Evolutionary conservation across 352 stramenopile genomes (phyloP).

Genomic region (Pythium vanterpoolii): DNA sequence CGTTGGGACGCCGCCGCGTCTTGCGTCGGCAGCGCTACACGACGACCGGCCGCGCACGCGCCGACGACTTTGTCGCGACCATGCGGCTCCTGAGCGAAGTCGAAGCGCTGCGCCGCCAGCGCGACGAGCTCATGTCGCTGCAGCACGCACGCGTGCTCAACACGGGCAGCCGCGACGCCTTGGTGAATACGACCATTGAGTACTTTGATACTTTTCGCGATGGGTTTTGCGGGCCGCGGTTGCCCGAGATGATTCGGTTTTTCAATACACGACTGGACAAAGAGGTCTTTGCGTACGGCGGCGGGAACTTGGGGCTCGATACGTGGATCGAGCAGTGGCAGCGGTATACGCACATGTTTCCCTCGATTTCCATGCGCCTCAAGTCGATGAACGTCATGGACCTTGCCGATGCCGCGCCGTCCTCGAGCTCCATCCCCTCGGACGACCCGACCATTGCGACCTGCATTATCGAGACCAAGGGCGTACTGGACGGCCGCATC

Average conservation of each 20-base stretch:
- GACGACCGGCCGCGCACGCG: neutral
- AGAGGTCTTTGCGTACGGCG: constrained; percentile 10
- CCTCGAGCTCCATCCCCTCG: neutral
- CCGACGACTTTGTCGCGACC: constrained; percentile 1
- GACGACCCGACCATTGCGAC: constrained; percentile 3
- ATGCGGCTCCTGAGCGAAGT: constrained; percentile 11
- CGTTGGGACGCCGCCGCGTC: too few relatives aligned
- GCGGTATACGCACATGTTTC: constrained; percentile 13
- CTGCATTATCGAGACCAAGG: constrained; percentile 6
- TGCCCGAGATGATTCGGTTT: constrained; percentile 10
- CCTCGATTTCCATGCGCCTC: constrained; percentile 2
- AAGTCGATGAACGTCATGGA: neutral
- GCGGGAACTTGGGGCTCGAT: neutral
- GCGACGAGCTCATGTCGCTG: constrained; percentile 18
- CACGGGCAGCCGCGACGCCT: neutral
- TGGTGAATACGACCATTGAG: constrained; percentile 10
- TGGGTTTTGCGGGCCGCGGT: neutral
- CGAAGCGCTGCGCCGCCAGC: constrained; percentile 8
- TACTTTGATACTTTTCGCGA: constrained; percentile 14
- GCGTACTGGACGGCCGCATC: constrained; percentile 1
- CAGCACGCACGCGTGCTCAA: constrained; percentile 4
- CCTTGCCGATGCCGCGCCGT: neutral
- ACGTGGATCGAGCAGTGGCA: constrained; percentile 18
- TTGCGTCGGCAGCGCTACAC: neutral
- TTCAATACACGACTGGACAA: constrained; percentile 3